Conservation (phyloP, 2,329 filamentous ascomycete species). For the Scopulariopsis brevicaulis region DNA sequence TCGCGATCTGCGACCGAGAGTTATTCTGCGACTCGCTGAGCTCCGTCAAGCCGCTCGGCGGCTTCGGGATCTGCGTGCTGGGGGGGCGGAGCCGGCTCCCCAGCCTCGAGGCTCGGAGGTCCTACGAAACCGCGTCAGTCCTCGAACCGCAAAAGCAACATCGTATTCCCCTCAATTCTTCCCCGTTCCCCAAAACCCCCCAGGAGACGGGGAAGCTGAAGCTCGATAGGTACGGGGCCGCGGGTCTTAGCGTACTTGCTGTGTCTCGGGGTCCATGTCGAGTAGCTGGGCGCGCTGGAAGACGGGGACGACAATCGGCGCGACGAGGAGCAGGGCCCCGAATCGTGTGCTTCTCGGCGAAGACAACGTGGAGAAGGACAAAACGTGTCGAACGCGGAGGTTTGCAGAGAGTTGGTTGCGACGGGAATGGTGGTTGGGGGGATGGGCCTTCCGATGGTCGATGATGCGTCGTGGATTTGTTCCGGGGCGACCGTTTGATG, state of each 20-base stretch:
- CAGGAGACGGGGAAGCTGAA: not conserved
- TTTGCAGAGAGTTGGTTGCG: not conserved
- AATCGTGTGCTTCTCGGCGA: not conserved
- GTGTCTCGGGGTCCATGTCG: slow-evolving; percentile 20
- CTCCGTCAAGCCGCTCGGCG: slow-evolving; percentile 18
- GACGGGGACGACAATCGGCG: slow-evolving; percentile 16
- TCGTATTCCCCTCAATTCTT: not conserved
- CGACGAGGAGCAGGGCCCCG: slow-evolving; percentile 26
- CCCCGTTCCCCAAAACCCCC: not conserved
- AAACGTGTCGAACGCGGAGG: not conserved
- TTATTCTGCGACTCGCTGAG: slow-evolving; percentile 52
- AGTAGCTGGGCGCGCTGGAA: slow-evolving; percentile 11
- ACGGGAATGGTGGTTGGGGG: not conserved
- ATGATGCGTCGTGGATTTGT: not conserved
- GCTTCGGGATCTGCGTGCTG: not conserved
- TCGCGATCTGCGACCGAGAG: slow-evolving; percentile 31
- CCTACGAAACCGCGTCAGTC: slow-evolving; percentile 3
- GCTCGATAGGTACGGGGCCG: not conserved
- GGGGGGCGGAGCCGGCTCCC: slow-evolving; percentile 4
- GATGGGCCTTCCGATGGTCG: not conserved
- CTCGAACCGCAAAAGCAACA: not conserved
- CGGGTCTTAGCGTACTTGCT: not conserved
- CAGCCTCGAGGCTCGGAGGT: slow-evolving; percentile 3
- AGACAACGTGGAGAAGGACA: slow-evolving; percentile 2
- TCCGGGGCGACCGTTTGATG: not conserved